Conservation (phyloP, 2,329 filamentous ascomycete species). For the Arthrobotrys sinensis region DNA sequence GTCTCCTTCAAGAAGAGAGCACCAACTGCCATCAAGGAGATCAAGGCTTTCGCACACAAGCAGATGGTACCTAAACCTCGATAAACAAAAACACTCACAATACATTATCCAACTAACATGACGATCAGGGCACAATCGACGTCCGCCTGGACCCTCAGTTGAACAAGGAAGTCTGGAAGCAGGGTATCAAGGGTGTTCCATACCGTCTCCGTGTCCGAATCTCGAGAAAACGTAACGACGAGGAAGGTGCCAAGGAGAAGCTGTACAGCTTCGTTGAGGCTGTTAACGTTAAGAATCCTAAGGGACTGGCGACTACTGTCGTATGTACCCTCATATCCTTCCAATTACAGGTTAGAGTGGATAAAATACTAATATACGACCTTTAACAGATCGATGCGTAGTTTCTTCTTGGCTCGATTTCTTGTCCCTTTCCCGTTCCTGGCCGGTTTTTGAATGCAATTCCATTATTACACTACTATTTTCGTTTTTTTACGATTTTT, state of each 20-base stretch:
- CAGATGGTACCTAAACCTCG: slow-evolving; percentile 84
- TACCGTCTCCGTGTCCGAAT: slow-evolving; percentile 98
- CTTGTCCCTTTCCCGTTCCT: slow-evolving; percentile 40
- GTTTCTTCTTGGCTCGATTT: slow-evolving; percentile 37
- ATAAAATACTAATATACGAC: not conserved
- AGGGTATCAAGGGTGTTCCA: slow-evolving; percentile 97
- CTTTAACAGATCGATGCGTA: slow-evolving; percentile 49
- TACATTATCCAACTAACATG: slow-evolving; percentile 13
- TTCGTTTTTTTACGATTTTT: slow-evolving; percentile 40
- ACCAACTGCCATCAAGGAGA: slow-evolving; percentile 99
- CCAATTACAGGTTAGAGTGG: not conserved
- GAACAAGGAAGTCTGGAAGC: slow-evolving; percentile 99
- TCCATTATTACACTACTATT: slow-evolving; percentile 44
- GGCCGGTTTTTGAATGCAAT: slow-evolving; percentile 60
- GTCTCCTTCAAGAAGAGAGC: slow-evolving; percentile 99
- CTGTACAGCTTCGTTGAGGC: slow-evolving; percentile 99
- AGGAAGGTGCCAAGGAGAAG: slow-evolving; percentile 99
- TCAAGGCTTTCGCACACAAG: slow-evolving; percentile 91
- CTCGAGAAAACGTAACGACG: slow-evolving; percentile 99
- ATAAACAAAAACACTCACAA: not conserved
- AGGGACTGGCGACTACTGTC: slow-evolving; percentile 93
- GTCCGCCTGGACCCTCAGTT: slow-evolving; percentile 98
- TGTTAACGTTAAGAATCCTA: slow-evolving; percentile 99
- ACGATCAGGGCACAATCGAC: slow-evolving; percentile 87
- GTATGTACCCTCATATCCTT: slow-evolving; percentile 70